phyloP scores from a whole-genome alignment of 257 asterid genomes.

The Solanum megistacrolobum region DNA sequence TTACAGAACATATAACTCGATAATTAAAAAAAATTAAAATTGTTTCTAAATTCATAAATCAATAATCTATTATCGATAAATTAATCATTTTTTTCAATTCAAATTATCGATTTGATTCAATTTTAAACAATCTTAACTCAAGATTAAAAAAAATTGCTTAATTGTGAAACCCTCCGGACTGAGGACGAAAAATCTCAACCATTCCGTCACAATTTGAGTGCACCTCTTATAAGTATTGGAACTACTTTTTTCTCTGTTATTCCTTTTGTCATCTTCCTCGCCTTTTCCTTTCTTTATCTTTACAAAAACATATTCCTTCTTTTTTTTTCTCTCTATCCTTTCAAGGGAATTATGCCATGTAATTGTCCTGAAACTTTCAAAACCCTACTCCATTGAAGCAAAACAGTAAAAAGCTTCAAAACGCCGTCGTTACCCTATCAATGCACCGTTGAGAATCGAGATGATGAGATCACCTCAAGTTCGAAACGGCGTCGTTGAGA shows the following conservation, averaged over 20 bases:
- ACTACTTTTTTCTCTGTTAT: neutral
- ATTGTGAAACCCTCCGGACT: rapidly evolving
- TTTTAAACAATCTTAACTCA: neutral
- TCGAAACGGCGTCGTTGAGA: constrained; percentile 26
- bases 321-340: neutral
- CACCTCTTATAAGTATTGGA: neutral
- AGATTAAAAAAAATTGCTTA: rapidly evolving
- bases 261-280: neutral
- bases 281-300: neutral
- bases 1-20: too few relatives aligned
- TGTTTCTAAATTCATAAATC: too few relatives aligned
- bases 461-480: constrained; percentile 23
- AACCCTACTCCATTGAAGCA: constrained; percentile 5
- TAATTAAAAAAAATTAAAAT: too few relatives aligned
- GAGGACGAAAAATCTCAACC: too few relatives aligned
- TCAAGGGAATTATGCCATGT: constrained; percentile 14
- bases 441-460: neutral
- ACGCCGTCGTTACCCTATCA: neutral
- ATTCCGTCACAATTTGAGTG: too few relatives aligned
- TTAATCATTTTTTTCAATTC: too few relatives aligned
- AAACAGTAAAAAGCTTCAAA: neutral
- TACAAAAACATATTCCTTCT: neutral
- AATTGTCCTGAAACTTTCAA: constrained; percentile 12
- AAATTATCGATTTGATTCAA: neutral
- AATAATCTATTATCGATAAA: too few relatives aligned